These are phyloP conservation scores for Cyclotella kingstonii DNA, from an alignment of 108 stramenopile genomes.

Conservation along the genomic window DNA sequence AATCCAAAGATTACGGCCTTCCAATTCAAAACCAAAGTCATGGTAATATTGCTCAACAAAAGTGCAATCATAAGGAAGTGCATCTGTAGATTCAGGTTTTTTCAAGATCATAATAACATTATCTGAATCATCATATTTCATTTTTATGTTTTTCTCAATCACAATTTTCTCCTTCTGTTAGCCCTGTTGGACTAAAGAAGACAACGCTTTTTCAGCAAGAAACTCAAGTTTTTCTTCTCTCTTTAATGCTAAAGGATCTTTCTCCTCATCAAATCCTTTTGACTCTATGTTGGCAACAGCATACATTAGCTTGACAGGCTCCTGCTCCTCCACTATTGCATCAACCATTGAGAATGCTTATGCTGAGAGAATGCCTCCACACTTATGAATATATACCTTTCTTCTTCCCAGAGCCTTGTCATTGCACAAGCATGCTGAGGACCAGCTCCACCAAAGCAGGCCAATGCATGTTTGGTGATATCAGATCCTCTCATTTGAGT, in stretches of 20 bases:
- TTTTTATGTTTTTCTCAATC: constrained; percentile 79
- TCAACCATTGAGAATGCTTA: constrained; percentile 94
- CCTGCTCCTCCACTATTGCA: constrained; percentile 92
- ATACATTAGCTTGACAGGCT: constrained; percentile 80
- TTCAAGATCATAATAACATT: constrained; percentile 88
- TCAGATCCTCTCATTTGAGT: constrained; percentile 97
- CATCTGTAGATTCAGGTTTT: background rate
- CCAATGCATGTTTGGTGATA: constrained; percentile 75
- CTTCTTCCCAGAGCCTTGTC: constrained; percentile 92
- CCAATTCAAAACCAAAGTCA: constrained; percentile 93
- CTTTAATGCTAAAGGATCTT: constrained; percentile 39
- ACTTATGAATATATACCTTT: constrained; percentile 90
- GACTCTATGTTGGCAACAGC: constrained; percentile 30
- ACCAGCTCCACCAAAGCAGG: constrained; percentile 98
- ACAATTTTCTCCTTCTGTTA: constrained; percentile 62
- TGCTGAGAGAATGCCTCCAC: constrained; percentile 95
- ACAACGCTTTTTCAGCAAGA: constrained; percentile 57
- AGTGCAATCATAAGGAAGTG: constrained; percentile 56
- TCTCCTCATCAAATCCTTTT: constrained; percentile 30
- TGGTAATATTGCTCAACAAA: constrained; percentile 76
- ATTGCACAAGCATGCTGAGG: constrained; percentile 97
- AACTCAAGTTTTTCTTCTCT: constrained; percentile 61
- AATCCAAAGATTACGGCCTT: constrained; percentile 82
- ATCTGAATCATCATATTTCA: constrained; percentile 95
- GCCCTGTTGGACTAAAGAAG: constrained; percentile 78